Base-by-base conservation (phyloP, 2,329 filamentous ascomycete genomes). In the Phialophora chinensis region DNA sequence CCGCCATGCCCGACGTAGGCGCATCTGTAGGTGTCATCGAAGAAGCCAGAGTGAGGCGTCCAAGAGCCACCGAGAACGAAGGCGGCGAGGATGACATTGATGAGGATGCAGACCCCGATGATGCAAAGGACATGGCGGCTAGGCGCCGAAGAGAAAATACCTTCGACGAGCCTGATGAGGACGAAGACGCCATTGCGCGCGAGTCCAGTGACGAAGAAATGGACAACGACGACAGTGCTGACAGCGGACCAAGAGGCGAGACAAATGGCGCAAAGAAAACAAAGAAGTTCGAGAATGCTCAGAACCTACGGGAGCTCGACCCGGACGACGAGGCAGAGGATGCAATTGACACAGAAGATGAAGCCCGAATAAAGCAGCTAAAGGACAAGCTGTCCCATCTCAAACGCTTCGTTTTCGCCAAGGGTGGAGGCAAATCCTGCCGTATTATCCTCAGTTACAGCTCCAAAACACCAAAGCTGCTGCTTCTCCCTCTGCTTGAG, bases 401-500 rank as follows among this genome's bases (percentile, higher is more conserved):
- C 54, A 89, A 88, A 4, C 83, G 84, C 50, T 97, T 97, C 83
- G 85, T 86, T 71, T 96, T 93, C 76, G 91, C 97, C 77, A 88
- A 92, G 73, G 83, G 83, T 65, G 81, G 82, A 20, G 93, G 92
- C 70, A 85, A 85, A 49, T 91, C 88, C 83, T 96, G 92, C 79
- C 86, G 90, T 71, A 87, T 98, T 74, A 91, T 90, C 17, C 86
- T 98, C 66, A 92, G 89, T 78, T 97, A 96, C 76, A 88, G 91
- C 69, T 87, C 90, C 50, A 83, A 86, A 52, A 90, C 90, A 14
- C 91, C 94, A 70, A 99, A 99, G 81, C 85, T 99, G 56, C 87
- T 99, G 66, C 95, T 99, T 86, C 88, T 98, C 66, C 91, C 91
- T 74, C 84, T 98, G 65, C 91, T 98, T 62, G 93, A 98, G 78